Base-by-base conservation (phyloP, 1,284 basidiomycete species). In the Rhodotorula sp. region DNA sequence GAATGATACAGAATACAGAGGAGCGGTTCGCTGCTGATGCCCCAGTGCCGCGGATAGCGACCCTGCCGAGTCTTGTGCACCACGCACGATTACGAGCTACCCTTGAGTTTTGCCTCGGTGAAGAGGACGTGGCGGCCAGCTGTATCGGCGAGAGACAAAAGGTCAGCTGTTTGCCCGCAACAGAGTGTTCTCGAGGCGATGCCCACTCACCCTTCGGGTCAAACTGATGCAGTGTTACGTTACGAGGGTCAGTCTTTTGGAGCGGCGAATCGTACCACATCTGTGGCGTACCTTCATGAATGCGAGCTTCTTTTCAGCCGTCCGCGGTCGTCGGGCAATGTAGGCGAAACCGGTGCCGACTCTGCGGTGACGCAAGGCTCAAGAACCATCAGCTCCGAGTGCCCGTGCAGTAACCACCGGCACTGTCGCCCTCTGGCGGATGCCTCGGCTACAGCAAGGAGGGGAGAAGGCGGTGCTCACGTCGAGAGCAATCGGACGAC, bases 261-360 rank as follows among this genome's bases (percentile, higher is more conserved):
- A n/a, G 34, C 34, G 7, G 34, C 5, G 34, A 7, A 6, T 34
- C 34, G 34, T 34, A 6, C 34, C 34, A 34, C 34, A 6, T 6
- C 5, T 34, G 34, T 6, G 34, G 47, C 43, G 23, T 23, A 54
- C 73, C 73, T 76, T 76, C 69, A 76, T 71, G 66, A 76, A 75
- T 18, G 73, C 73, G 34, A 76, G 61, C 67, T 76, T 76, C 65
- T 72, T 72, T 65, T 76, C 75, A 5, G 73, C 71, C n/a, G 71
- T 73, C 28, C 75, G 26, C 19, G 75, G 75, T 28, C 75, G 64
- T 12, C 70, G 61, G 7, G 69, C 70, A n/a, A 76, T 70, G 67
- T 76, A 76, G 19, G 69, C 67, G 50, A 72, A 68, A 23, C 75
- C 75, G 2, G 75, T 76, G 1, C 68, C 73, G 52, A 71, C 71